Conservation (phyloP, 192 early-diverging fungal species). For the Coemansia sp. region DNA sequence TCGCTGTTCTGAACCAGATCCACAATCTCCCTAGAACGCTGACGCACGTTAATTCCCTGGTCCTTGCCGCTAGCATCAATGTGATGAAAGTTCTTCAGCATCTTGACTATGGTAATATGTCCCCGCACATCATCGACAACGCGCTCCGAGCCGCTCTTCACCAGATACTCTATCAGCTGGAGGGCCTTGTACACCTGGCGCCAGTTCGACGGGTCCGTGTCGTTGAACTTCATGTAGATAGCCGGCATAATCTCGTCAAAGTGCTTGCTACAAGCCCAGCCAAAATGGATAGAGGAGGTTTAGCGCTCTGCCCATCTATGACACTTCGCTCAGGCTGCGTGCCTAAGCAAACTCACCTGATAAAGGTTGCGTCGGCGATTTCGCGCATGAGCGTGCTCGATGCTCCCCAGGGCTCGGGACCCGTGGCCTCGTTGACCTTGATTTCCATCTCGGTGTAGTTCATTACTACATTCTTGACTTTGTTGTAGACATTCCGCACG, state of each 20-base stretch:
- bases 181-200: conserved; percentile 96
- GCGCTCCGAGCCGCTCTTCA: conserved; percentile 92
- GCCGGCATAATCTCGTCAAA: conserved; percentile 97
- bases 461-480: conserved; percentile 84
- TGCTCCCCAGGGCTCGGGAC: conserved; percentile 94
- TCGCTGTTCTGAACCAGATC: conserved; percentile 79
- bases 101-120: conserved; percentile 87
- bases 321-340: no score
- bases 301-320: no score
- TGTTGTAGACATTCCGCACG: conserved; percentile 60
- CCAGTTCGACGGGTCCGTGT: conserved; percentile 84
- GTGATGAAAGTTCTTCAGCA: conserved; percentile 82
- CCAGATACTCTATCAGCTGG: conserved; percentile 88
- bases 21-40: conserved; percentile 83
- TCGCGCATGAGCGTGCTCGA: conserved; percentile 90
- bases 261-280: conserved; percentile 59
- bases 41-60: conserved; percentile 91
- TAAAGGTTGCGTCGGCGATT: conserved; percentile 84
- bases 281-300: no score
- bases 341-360: conserved; percentile 58
- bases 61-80: conserved; percentile 94
- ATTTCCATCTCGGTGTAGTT: conserved; percentile 93
- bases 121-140: conserved; percentile 85
- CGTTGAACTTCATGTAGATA: conserved; percentile 83
- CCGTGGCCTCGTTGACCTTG: conserved; percentile 90